Conservation (phyloP, 768 basidiomycete species). For the Russula foetens region DNA sequence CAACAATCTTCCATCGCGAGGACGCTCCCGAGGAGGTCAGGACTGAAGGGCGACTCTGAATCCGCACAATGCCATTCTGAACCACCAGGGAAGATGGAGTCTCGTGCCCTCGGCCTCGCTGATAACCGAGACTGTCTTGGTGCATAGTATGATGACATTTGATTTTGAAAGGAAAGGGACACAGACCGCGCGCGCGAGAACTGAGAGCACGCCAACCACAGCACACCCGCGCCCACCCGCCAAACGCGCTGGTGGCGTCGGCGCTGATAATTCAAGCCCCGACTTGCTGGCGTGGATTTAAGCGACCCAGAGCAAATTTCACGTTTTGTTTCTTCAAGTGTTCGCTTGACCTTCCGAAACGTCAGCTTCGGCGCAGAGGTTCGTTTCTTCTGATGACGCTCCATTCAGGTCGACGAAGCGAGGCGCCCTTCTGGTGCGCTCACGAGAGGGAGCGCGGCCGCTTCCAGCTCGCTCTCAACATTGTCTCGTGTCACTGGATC, state of each 20-base stretch:
- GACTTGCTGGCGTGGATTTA: constrained; percentile 3
- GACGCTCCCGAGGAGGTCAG: constrained; percentile 67
- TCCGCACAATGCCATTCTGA: constrained; percentile 60
- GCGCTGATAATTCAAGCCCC: constrained; percentile 20
- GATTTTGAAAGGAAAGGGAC: no score
- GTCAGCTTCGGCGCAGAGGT: constrained; percentile 44
- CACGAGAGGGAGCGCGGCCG: constrained; percentile 38
- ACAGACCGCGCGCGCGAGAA: no score
- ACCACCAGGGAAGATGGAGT: constrained; percentile 65
- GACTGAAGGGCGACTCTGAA: constrained; percentile 56
- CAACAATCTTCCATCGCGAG: constrained; percentile 74
- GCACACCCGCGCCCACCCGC: no score
- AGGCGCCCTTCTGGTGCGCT: constrained; percentile 45
- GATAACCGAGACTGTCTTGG: constrained; percentile 39
- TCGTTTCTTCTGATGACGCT: constrained; percentile 52
- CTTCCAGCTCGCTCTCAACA: constrained; percentile 28
- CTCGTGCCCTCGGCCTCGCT: constrained; percentile 41
- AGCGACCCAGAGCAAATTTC: constrained; percentile 21
- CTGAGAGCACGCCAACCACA: no score
- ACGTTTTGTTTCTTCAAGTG: constrained; percentile 37
- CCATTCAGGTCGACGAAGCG: constrained; percentile 73
- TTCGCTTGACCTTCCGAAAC: constrained; percentile 65
- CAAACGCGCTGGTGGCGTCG: constrained; percentile 25
- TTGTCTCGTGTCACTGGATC: constrained; percentile 37
- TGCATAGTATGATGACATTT: constrained; percentile 2